Evolutionary conservation across 176 grass and related monocot species (phyloP), one percentile per base, ranked within the genome.

Genomic region (Triticum urartu): DNA sequence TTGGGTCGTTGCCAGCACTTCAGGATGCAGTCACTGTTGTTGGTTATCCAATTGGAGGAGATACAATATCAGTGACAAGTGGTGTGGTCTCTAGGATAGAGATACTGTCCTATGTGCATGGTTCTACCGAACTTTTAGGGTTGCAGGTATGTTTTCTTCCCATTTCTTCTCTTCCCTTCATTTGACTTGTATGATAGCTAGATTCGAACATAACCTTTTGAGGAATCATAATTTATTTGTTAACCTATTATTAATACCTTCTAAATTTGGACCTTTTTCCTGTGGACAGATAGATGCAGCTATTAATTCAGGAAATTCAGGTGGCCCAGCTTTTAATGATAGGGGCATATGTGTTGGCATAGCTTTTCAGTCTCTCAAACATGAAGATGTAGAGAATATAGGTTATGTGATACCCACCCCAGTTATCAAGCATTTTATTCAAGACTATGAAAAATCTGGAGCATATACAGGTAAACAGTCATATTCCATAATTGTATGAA

Each of bases 61-160:
- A 98, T 81, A 98, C 97, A 48, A 98, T 98, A 77, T 98, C 97
- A 15, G 94, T 98, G 82, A 98, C 97, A 68, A 98, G 94, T 9
- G 97, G 97, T 67, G 97, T 98, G 76, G 97, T 98, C n/a, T 98
- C 97, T 38, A 93, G 97, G 75, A 98, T 98, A 68, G 97, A 98
- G 88, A 92, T 98, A 82, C 94, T 98, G 69, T 94, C 97, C 20
- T 98, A 98, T 52, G 94, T 96, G 81, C 97, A 98, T 88, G 94
- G 92, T 84, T 98, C 97, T 64, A 98, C 97, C 38, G 94, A 98
- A 86, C 94, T 98, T 86, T 86, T 98, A 22, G 97, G 97, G 21
- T 89, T 95, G 77, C 96, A 98, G 93, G 93, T 95, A 42, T 68
- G 68, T 66, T 68, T 64, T 64, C 11, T 81, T 81, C 47, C 35